Conservation (phyloP, 2,329 filamentous ascomycete genomes). For the Clonostachys chloroleuca region DNA sequence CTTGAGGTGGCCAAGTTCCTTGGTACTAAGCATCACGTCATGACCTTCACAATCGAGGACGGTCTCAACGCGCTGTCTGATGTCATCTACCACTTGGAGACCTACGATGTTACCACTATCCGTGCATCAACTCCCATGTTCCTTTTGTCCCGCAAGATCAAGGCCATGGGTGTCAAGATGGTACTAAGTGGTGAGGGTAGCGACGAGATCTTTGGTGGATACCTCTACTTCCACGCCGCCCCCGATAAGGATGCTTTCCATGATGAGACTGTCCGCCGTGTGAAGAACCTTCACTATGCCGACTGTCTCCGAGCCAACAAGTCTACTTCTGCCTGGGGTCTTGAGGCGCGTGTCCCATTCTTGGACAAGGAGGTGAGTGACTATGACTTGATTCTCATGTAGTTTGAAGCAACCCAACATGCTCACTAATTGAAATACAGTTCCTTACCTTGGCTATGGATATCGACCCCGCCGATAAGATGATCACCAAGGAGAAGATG, state of each 20-base stretch:
- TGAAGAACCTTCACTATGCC: slow-evolving; percentile 95
- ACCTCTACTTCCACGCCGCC: slow-evolving; percentile 96
- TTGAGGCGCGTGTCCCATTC: slow-evolving; percentile 97
- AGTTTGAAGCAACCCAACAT: neutral
- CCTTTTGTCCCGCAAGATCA: slow-evolving; percentile 95
- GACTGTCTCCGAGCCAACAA: slow-evolving; percentile 99
- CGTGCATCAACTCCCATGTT: slow-evolving; percentile 99
- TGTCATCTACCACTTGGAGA: slow-evolving; percentile 97
- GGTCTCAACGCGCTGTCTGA: slow-evolving; percentile 95
- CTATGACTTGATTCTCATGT: neutral
- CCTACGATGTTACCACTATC: slow-evolving; percentile 97
- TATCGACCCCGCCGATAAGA: slow-evolving; percentile 91
- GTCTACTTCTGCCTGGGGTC: slow-evolving; percentile 95
- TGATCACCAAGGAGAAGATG: slow-evolving; percentile 84
- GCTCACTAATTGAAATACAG: slow-evolving; percentile 28
- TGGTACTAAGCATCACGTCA: slow-evolving; percentile 95
- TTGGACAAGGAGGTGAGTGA: slow-evolving; percentile 75
- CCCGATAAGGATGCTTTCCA: slow-evolving; percentile 92
- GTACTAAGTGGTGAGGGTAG: slow-evolving; percentile 94
- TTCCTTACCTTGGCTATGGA: slow-evolving; percentile 93
- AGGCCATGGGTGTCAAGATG: slow-evolving; percentile 99
- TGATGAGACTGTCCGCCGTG: slow-evolving; percentile 85
- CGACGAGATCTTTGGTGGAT: slow-evolving; percentile 97
- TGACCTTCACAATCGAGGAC: slow-evolving; percentile 97
- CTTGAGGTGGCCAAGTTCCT: slow-evolving; percentile 93